Percentiles rank a stretch among this genome's conserved stretches.
These are phyloP conservation scores for Oryza meyeriana DNA, from an alignment of 176 grass and related monocot genomes.

Conservation along the genomic window DNA sequence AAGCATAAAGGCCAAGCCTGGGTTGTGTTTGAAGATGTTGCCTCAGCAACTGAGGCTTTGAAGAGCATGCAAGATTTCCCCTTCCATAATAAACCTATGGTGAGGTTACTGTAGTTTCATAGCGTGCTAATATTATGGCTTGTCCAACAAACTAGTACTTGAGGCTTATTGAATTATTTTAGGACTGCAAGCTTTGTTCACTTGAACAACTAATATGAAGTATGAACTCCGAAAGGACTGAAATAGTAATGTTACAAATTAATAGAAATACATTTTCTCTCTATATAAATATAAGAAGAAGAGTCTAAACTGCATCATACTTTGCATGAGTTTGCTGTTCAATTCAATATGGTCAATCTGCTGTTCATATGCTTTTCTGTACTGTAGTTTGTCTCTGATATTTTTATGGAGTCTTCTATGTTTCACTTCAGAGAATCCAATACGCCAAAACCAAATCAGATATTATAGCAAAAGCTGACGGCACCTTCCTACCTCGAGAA, in stretches of 20 bases:
- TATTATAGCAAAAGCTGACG: slow-evolving; percentile 86
- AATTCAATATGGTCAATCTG: background rate
- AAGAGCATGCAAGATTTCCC: slow-evolving; percentile 96
- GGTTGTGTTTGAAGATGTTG: slow-evolving; percentile 91
- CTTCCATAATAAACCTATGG: slow-evolving; percentile 96
- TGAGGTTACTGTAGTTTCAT: slow-evolving; percentile 9
- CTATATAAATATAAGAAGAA: background rate
- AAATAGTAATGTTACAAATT: background rate
- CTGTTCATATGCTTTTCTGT: background rate
- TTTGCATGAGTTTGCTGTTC: background rate
- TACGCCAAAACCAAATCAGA: slow-evolving; percentile 99
- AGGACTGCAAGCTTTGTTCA: background rate
- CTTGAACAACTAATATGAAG: background rate
- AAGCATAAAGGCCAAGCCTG: slow-evolving; percentile 99
- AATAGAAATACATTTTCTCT: background rate
- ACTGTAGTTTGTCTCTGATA: slow-evolving; percentile 20
- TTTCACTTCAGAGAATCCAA: slow-evolving; percentile 79
- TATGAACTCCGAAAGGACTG: background rate
- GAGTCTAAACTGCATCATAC: background rate
- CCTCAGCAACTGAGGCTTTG: slow-evolving; percentile 80
- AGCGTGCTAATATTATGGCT: background rate
- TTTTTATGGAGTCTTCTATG: slow-evolving; percentile 34
- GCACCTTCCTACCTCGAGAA: slow-evolving; percentile 87
- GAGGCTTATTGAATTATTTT: background rate
- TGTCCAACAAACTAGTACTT: background rate